Evolutionary conservation across 2,329 filamentous ascomycete species (phyloP).

Genomic region (Blastomyces silverae): DNA sequence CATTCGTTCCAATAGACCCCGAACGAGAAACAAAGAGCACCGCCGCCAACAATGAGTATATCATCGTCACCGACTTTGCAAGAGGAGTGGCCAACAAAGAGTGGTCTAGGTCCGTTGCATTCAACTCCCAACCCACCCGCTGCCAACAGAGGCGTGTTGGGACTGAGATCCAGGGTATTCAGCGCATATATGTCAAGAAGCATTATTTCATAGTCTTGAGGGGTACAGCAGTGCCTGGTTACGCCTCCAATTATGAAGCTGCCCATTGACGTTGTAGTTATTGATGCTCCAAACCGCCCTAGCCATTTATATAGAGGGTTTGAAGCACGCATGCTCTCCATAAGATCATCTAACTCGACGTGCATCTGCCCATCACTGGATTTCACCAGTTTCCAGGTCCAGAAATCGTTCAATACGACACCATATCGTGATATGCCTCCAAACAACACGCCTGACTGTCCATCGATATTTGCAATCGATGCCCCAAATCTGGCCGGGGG

Average conservation of each 20-base stretch:
- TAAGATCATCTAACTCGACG: slow-evolving; percentile 28
- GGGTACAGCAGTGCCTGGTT: slow-evolving; percentile 31
- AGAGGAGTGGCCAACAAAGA: slow-evolving; percentile 64
- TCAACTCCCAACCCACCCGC: slow-evolving; percentile 26
- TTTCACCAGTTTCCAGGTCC: slow-evolving; percentile 55
- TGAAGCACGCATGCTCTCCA: slow-evolving; percentile 22
- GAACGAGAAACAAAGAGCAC: slow-evolving; percentile 85
- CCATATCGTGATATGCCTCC: slow-evolving; percentile 66
- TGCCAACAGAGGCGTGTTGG: slow-evolving; percentile 26
- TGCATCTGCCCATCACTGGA: slow-evolving; percentile 30
- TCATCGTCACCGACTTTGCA: slow-evolving; percentile 43
- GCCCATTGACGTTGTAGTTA: slow-evolving; percentile 42
- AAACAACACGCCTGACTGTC: slow-evolving; percentile 55
- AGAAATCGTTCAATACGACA: slow-evolving; percentile 55
- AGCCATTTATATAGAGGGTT: slow-evolving; percentile 31
- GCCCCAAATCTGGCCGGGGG: slow-evolving; percentile 53
- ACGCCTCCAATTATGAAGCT: slow-evolving; percentile 51
- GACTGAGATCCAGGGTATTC: slow-evolving; percentile 21
- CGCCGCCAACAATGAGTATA: slow-evolving; percentile 65
- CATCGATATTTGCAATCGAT: slow-evolving; percentile 38
- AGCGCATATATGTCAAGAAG: slow-evolving; percentile 29
- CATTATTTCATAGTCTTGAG: slow-evolving; percentile 50
- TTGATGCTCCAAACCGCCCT: slow-evolving; percentile 48
- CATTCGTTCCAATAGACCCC: slow-evolving; percentile 74
- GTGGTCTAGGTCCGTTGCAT: slow-evolving; percentile 48